Evolutionary conservation across 768 basidiomycete genomes (phyloP).

Genomic region (Rhizopogon vulgaris): DNA sequence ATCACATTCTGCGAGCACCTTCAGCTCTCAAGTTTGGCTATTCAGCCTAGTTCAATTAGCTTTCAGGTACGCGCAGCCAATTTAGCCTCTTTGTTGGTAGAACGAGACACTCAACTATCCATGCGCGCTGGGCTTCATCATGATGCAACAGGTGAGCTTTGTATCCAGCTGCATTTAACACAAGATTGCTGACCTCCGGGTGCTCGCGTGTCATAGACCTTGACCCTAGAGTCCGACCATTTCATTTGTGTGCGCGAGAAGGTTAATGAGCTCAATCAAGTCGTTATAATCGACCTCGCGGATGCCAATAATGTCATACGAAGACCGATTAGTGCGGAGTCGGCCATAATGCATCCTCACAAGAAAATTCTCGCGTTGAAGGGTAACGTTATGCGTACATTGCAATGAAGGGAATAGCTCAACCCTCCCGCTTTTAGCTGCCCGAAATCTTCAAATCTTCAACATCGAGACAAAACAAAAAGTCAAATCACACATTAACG

Average conservation of each 20-base stretch:
- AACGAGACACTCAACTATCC: neutral
- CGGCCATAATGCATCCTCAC: conserved; percentile 95
- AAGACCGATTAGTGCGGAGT: conserved; percentile 95
- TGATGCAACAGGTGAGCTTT: conserved; percentile 14
- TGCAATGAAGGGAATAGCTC: conserved; percentile 2
- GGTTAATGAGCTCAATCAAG: conserved; percentile 91
- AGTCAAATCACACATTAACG: conserved; percentile 91
- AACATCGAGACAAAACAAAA: conserved; percentile 97
- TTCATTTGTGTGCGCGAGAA: conserved; percentile 98
- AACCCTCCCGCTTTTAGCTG: conserved; percentile 46
- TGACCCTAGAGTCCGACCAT: conserved; percentile 96
- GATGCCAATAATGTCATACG: conserved; percentile 97
- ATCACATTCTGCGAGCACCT: conserved; percentile 88
- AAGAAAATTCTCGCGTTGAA: conserved; percentile 96
- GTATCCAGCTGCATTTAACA: neutral
- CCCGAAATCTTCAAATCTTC: conserved; percentile 93
- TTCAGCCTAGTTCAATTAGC: conserved; percentile 95
- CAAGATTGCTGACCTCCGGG: neutral
- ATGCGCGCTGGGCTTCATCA: conserved; percentile 22
- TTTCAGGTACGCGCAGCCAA: conserved; percentile 72
- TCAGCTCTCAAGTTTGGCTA: conserved; percentile 90
- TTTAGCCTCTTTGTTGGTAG: neutral
- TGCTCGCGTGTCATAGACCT: conserved; percentile 44
- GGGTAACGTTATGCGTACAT: conserved; percentile 36
- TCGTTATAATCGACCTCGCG: conserved; percentile 96